Evolutionary conservation across 208 protist genomes (phyloP), one percentile per base, ranked within the genome.

Genomic region (Acanthamoeba royreba): DNA sequence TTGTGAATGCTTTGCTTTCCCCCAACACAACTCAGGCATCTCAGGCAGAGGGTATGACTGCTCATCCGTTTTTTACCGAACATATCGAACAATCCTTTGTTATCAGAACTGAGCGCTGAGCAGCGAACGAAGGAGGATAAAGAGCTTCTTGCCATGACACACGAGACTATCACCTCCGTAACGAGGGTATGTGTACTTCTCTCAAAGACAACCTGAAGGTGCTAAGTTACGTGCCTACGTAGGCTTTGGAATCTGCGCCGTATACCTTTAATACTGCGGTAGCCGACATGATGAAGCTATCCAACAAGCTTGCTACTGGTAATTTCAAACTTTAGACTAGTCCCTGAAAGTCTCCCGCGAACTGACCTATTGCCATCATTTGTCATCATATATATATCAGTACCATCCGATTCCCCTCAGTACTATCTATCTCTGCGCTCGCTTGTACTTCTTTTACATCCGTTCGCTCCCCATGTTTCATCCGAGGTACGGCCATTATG

Each of bases 201-300:
- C 81, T n/a, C n/a, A n/a, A n/a, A n/a, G n/a, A n/a, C n/a, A n/a
- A n/a, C n/a, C n/a, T n/a, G n/a, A n/a, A n/a, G n/a, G n/a, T n/a
- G n/a, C n/a, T n/a, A n/a, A n/a, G n/a, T n/a, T n/a, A n/a, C n/a
- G n/a, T n/a, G n/a, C 33, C n/a, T n/a, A 8, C n/a, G 5, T 45
- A 77, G 49, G 55, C 58, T 0, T 61, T n/a, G 47, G 87, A 53
- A 63, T 43, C 19, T 69, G 90, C 49, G 86, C 93, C 46, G 40
- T 87, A 49, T 47, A 88, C 85, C 7, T 96, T 95, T 35, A 96
- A 96, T 58, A 94, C 93, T 33, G 95, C 77, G 35, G 92, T 96
- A 5, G 47, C 93, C 17, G 35, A 89, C n/a, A 61, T 96, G 42
- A 96, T 96, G 95, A 93, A 90, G 33, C 90, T 96, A 22, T 95